Evolutionary conservation across 371 early-diverging fungal species (phyloP), one percentile per base, ranked within the genome.

Genomic region (Circinella minor): DNA sequence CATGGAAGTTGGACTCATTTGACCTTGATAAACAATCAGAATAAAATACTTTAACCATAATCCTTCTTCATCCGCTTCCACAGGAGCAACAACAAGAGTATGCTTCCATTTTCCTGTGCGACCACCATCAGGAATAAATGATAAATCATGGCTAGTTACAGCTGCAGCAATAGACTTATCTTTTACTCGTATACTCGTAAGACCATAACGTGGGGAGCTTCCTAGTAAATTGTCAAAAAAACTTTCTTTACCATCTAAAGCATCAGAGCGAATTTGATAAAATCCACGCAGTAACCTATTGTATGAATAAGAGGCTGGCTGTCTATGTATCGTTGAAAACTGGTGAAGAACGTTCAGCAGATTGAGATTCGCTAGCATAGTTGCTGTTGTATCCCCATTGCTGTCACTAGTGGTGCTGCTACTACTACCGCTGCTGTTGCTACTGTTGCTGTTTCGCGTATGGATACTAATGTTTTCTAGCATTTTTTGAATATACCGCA

Each of bases 201-300:
- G 86, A 0, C 92, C 91, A 71, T 93, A 90, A 17, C 86, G 77
- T 48, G 84, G 83, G 0, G 93, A 91, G 66, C 89, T 91, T 70
- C 87, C 87, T 64, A 93, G 78, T 36, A 93, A 83, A 59, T 90
- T 92, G 20, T 89, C 85, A 74, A 91, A 91, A 47, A 95, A 81
- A 18, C 87, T 75, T 38, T 80, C 57, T 5, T 71, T 76, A 18
- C 57, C 48, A 14, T 77, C 68, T 34, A 60, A 62, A 11, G 39
- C 66, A 37, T 61, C 68, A 20, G 69, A 69, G 1, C 81, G 80
- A 38, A 80, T 80, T 8, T 81, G 77, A 59, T 81, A 83, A 39
- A 77, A 81, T n/a, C 85, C 90, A 59, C 85, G 82, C 47, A 88
- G 73, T 10, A 91, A 74, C 20, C 92, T 82, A 69, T 89, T 85